Conservation (phyloP, 2,329 filamentous ascomycete species). For the Pestalotiopsis sp. region DNA sequence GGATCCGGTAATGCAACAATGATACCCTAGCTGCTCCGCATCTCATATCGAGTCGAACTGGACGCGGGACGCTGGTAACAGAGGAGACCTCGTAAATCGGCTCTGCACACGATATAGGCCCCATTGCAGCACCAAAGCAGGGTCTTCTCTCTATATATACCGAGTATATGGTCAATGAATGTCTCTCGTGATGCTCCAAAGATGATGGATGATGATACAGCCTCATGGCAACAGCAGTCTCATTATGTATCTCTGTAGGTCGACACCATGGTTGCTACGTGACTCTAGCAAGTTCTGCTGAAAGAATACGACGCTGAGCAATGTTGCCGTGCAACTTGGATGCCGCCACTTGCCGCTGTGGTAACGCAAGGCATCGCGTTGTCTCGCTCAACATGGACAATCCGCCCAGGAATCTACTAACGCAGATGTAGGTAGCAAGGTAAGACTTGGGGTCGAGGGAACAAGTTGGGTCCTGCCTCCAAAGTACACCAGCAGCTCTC, state of each 20-base stretch:
- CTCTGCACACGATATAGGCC: too few relatives aligned
- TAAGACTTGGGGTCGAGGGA: not conserved
- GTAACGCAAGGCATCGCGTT: not conserved
- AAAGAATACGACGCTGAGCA: too few relatives aligned
- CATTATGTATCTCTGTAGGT: too few relatives aligned
- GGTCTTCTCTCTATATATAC: too few relatives aligned
- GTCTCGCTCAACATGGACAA: not conserved
- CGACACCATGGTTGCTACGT: too few relatives aligned
- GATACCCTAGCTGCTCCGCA: not conserved
- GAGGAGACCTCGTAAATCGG: not conserved
- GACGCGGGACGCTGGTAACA: not conserved
- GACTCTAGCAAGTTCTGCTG: too few relatives aligned
- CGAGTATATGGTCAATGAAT: too few relatives aligned
- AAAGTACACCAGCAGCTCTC: slow-evolving; percentile 5
- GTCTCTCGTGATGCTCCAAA: too few relatives aligned
- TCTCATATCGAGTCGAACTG: not conserved
- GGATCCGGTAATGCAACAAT: not conserved
- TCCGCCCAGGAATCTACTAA: not conserved
- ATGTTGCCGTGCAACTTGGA: too few relatives aligned
- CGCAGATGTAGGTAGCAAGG: not conserved
- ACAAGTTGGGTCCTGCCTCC: not conserved
- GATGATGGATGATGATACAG: too few relatives aligned
- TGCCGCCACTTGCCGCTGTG: not conserved
- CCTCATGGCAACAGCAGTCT: too few relatives aligned
- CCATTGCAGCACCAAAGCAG: too few relatives aligned